Evolutionary conservation across 805 yeast species (phyloP).

Genomic region (Nakazawaea populi): DNA sequence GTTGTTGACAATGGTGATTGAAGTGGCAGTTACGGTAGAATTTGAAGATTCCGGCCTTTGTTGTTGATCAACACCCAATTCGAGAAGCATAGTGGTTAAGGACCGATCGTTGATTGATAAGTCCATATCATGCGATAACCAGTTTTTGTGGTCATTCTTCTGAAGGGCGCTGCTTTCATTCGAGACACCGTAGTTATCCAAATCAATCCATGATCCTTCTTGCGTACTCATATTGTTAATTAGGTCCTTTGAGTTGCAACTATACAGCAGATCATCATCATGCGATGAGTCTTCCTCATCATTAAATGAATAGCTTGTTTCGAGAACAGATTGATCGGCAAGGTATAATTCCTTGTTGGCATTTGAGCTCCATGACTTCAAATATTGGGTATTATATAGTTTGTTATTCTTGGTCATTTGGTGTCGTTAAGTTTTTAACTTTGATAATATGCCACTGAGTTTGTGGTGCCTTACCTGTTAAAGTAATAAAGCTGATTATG

Average conservation of each 20-base stretch:
- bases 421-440: not conserved
- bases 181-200: not conserved
- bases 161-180: not conserved
- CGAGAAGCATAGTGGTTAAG: conserved; percentile 4
- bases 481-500: no score
- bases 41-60: not conserved
- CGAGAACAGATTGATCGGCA: conserved; percentile 3
- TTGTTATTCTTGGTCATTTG: not conserved
- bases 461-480: no score
- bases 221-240: not conserved
- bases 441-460: no score
- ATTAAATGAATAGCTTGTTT: conserved; percentile 1
- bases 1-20: conserved; percentile 1
- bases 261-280: not conserved
- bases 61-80: not conserved
- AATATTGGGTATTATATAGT: conserved; percentile 6
- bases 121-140: not conserved
- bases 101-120: conserved; percentile 1
- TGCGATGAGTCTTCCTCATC: not conserved
- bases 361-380: conserved; percentile 6
- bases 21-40: not conserved
- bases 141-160: not conserved
- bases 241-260: not conserved
- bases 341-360: conserved; percentile 8
- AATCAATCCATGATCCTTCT: conserved; percentile 8